Base-by-base conservation (phyloP, 768 basidiomycete species). In the Pulveroboletus sp. region DNA sequence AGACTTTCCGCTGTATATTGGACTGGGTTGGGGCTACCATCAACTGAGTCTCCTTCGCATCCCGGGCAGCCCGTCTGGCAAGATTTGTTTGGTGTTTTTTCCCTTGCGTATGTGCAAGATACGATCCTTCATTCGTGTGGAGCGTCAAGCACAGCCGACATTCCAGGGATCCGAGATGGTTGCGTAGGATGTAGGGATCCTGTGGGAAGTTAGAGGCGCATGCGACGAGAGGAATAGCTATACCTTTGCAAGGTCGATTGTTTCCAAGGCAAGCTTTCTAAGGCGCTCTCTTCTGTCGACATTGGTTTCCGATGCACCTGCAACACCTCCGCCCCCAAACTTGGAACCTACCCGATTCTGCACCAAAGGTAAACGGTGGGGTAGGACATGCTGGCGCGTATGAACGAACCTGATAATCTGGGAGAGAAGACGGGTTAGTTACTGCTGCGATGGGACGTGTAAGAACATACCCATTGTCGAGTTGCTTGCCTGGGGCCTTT, bases 21-120 rank as follows among this genome's bases (percentile, higher is more conserved):
- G 78, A 82, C 69, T 87, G 86, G 2, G 85, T 71, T 8, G 89
- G 90, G 7, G 90, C 86, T 55, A 95, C 85, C 80, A 90, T 93
- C 57, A 95, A 71, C 64, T 89, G 84, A 0, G 87, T 83, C 64
- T 97, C 96, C 65, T 97, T 96, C 41, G 91, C 89, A 76, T 98
- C 96, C 56, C 86, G 83, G n/a, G 95, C 95, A 0, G 96, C 96
- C 57, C 96, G 86, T 36, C 96, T 82, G 13, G 96, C 96, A 45
- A 99, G 83, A 66, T 98, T 98, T 4, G 94, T 98, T 68, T 98
- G 96, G 67, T 98, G 96, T 66, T 98, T 99, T 75, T 98, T 99
- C 18, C 96, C 96, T 73, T 98, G 96, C 0, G 96, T 99, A 61
- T 99, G 96, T 0, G 96, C 96, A 42, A 99, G 86, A 68, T 98